Conservation (phyloP, 2,329 filamentous ascomycete species). For the Sarocladium kiliense region DNA sequence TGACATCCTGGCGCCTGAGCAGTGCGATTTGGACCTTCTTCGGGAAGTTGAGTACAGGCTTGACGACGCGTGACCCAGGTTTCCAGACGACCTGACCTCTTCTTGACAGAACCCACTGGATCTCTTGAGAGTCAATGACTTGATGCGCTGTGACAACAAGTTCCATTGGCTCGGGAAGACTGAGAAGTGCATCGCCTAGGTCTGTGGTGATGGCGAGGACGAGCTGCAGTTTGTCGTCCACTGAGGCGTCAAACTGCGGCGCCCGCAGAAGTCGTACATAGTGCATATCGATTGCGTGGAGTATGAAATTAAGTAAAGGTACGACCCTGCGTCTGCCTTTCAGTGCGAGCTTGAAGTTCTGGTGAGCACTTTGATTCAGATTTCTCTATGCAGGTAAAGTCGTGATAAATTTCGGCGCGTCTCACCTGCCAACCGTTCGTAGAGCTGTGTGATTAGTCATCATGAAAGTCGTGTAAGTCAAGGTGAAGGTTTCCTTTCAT, state of each 20-base stretch:
- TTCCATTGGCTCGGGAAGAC: slow-evolving; percentile 37
- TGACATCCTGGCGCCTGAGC: slow-evolving; percentile 15
- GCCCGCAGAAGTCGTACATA: slow-evolving; percentile 51
- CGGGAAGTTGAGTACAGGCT: slow-evolving; percentile 25
- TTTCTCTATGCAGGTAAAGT: not conserved
- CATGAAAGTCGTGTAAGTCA: not conserved
- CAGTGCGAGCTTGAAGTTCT: too few relatives aligned
- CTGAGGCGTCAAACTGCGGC: slow-evolving; percentile 22
- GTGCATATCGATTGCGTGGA: slow-evolving; percentile 38
- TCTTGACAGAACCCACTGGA: slow-evolving; percentile 18
- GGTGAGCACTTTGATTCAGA: too few relatives aligned
- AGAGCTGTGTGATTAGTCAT: slow-evolving; percentile 5
- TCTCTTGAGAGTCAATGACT: slow-evolving; percentile 14
- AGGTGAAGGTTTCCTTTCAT: too few relatives aligned
- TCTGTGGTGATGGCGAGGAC: slow-evolving; percentile 53
- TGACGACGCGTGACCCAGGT: slow-evolving; percentile 34
- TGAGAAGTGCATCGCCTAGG: slow-evolving; percentile 49
- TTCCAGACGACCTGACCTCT: slow-evolving; percentile 24
- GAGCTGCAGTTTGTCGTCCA: slow-evolving; percentile 24
- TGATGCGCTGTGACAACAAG: slow-evolving; percentile 31
- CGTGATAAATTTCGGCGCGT: slow-evolving; percentile 1
- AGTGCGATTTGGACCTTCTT: slow-evolving; percentile 12
- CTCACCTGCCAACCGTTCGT: not conserved
- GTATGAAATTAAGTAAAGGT: not conserved
- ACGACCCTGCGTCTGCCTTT: too few relatives aligned